Base-by-base conservation (phyloP, 305 asterid species). In the Nicotiana rustica region DNA sequence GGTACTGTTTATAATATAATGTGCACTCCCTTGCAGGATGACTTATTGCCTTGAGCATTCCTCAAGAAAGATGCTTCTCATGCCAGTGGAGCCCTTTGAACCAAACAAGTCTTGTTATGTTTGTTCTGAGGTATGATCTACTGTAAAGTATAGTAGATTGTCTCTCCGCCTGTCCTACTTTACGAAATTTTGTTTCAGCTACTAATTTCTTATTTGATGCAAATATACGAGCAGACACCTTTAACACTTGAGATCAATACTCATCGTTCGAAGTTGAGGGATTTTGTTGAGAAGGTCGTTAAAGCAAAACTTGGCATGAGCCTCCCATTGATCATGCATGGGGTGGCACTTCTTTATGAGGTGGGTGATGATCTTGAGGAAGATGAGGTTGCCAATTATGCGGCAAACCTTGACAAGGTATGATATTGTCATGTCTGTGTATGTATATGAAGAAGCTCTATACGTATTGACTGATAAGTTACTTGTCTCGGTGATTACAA, bases 1-100 rank as follows among this genome's bases (percentile, higher is more conserved):
- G 66, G 31, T 55, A 17, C 21, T 78, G 49, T 71, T 81, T 21
- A 29, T 38, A 67, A 10, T 75, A 55, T 25, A 52, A 52, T 52
- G 17, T 68, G 31, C 8, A 78, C 36, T 49, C 10, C 49, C 31
- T 56, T 90, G 89, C 85, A 97, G 99, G 92, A 95, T 95, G 99
- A 97, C 99, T 18, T 97, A 92, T 86, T 97, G 99, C 84, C 98
- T 97, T 67, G 95, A 95, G 82, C 97, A 93, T 91, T 97, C 99
- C 81, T 82, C 97, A 21, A 93, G 85, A 87, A 97, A 93, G 87
- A 88, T 95, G 94, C 94, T 97, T 83, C 96, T 97, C 78, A 95
- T 97, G 99, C 99, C 99, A 6, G 92, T 95, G 31, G 95, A 93
- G 85, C 99, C 99, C 38, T 97, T 91, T 89, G 98, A 93, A 88